phyloP scores from a whole-genome alignment of 2,329 filamentous ascomycete species.

The Fusarium pilosicola region DNA sequence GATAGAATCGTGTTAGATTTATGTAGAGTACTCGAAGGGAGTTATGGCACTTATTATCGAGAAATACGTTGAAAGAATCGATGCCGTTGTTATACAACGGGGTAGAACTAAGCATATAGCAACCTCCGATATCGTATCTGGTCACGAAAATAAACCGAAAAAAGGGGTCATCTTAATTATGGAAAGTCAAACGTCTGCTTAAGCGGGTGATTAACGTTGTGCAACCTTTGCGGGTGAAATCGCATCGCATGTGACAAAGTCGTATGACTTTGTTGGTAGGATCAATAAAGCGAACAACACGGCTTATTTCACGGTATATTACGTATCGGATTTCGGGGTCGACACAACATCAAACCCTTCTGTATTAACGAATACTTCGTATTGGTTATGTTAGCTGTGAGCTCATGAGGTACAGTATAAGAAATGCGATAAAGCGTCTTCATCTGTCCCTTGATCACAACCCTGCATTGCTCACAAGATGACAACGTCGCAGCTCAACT shows the following conservation, averaged over 20 bases:
- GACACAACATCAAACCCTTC: not conserved
- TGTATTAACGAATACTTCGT: not conserved
- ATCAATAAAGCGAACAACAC: not conserved
- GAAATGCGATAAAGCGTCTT: not conserved
- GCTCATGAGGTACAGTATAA: not conserved
- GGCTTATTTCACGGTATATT: not conserved
- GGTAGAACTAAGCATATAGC: not conserved
- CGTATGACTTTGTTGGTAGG: constrained; percentile 3
- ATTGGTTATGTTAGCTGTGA: not conserved
- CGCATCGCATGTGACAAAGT: not conserved
- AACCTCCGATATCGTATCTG: not conserved
- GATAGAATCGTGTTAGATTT: too few species aligned
- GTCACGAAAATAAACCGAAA: not conserved
- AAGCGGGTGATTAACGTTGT: not conserved
- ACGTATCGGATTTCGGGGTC: not conserved
- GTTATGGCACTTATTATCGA: not conserved
- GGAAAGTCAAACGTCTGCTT: not conserved
- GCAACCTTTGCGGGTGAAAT: not conserved
- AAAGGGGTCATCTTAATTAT: not conserved
- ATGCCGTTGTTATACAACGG: not conserved
- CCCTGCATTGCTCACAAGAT: not conserved
- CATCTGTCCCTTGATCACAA: not conserved
- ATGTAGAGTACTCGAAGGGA: not conserved
- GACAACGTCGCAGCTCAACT: constrained; percentile 11
- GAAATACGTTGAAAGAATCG: not conserved